Percentiles rank a stretch among this genome's conserved stretches.
These are phyloP conservation scores for Silene vulgaris DNA, from an alignment of 179 eudicot species.

Conservation along the genomic window DNA sequence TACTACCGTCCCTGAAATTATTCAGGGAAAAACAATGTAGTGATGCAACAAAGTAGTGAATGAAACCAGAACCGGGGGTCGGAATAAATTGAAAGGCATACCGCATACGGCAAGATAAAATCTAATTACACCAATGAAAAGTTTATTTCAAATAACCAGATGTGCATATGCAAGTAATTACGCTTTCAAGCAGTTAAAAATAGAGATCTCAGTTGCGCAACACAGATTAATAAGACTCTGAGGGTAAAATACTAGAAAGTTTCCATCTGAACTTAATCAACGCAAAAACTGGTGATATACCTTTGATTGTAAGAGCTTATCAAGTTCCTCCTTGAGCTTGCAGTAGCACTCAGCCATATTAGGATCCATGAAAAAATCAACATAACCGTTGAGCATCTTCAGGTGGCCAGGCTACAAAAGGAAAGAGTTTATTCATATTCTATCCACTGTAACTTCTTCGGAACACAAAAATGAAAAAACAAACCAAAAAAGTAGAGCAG, in stretches of 20 bases:
- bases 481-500: background rate
- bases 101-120: background rate
- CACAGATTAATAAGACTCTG: background rate
- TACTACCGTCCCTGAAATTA: background rate
- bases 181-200: background rate
- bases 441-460: background rate
- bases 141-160: background rate
- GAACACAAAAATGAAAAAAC: background rate
- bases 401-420: conserved; percentile 67
- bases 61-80: background rate
- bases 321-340: conserved; percentile 85
- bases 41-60: background rate
- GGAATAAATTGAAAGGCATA: background rate
- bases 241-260: background rate
- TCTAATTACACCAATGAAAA: background rate
- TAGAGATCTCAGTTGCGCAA: background rate
- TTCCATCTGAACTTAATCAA: background rate
- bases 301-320: conserved; percentile 73
- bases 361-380: conserved; percentile 96
- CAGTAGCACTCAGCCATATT: conserved; percentile 72
- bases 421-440: conserved; percentile 4
- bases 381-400: conserved; percentile 86
- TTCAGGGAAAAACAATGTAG: background rate
- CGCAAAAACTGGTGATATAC: conserved; percentile 24
- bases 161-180: background rate